These are phyloP conservation scores for Fusarium poae DNA, from an alignment of 2,329 filamentous ascomycete species.

Conservation along the genomic window DNA sequence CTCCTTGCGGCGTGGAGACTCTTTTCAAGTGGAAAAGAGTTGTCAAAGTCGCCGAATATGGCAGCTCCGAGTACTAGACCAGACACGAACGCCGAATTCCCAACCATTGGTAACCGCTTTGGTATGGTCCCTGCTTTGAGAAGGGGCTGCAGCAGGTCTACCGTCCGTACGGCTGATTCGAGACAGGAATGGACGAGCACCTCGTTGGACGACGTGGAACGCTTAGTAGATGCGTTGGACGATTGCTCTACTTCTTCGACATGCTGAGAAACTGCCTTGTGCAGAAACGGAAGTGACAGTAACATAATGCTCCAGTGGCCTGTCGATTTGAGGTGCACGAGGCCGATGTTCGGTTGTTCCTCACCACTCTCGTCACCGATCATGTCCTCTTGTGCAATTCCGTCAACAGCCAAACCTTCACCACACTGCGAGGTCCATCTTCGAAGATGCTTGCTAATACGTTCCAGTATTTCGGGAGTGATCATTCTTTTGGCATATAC, in stretches of 20 bases:
- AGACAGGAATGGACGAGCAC: conserved; percentile 53
- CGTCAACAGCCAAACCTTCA: conserved; percentile 37
- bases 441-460: conserved; percentile 44
- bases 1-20: conserved; percentile 43
- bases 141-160: conserved; percentile 57
- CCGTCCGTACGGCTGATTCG: conserved; percentile 53
- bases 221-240: conserved; percentile 15
- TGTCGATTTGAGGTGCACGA: conserved; percentile 53
- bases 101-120: conserved; percentile 59
- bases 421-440: conserved; percentile 43
- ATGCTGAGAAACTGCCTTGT: conserved; percentile 48
- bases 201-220: conserved; percentile 31
- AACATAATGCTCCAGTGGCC: conserved; percentile 58
- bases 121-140: conserved; percentile 53
- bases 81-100: conserved; percentile 61
- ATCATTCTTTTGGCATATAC: conserved; percentile 54
- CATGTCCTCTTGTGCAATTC: conserved; percentile 41
- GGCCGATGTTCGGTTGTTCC: conserved; percentile 43
- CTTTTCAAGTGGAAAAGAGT: conserved; percentile 50
- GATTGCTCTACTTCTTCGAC: conserved; percentile 36
- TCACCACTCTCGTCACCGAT: conserved; percentile 32
- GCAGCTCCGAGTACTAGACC: conserved; percentile 60
- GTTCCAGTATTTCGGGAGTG: conserved; percentile 47
- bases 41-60: conserved; percentile 60
- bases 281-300: conserved; percentile 54